Evolutionary conservation across 148 eudicot species (phyloP).

Genomic region (Rhododendron williamsianum): DNA sequence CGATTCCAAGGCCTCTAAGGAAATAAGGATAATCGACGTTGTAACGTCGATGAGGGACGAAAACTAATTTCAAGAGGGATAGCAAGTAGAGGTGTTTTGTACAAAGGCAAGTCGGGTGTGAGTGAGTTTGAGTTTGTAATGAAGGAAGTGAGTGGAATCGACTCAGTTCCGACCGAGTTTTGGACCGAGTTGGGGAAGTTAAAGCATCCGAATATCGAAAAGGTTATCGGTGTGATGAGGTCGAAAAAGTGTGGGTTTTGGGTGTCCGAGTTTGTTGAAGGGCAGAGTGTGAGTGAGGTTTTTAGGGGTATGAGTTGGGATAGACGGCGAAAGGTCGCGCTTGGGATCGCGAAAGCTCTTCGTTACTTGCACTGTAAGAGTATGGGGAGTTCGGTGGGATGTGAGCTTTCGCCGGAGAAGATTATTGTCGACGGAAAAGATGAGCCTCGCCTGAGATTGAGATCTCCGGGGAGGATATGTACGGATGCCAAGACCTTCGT

Average conservation of each 20-base stretch:
- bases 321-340: slow-evolving; percentile 35
- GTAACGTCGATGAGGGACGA: slow-evolving; percentile 25
- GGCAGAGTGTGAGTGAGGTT: slow-evolving; percentile 46
- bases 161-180: slow-evolving; percentile 5
- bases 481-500: slow-evolving; percentile 33
- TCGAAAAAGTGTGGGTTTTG: slow-evolving; percentile 42
- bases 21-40: slow-evolving; percentile 36
- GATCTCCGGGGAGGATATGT: slow-evolving; percentile 25
- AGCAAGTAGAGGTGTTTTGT: slow-evolving; percentile 13
- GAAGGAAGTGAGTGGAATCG: slow-evolving; percentile 23
- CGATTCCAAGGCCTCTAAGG: slow-evolving; percentile 29
- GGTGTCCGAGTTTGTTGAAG: slow-evolving; percentile 49
- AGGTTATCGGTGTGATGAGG: slow-evolving; percentile 39
- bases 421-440: slow-evolving; percentile 40
- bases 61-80: slow-evolving; percentile 16
- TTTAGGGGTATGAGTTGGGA: slow-evolving; percentile 48
- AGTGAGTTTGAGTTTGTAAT: slow-evolving; percentile 28
- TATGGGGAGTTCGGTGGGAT: slow-evolving; percentile 28
- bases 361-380: slow-evolving; percentile 45
- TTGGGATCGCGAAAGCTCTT: slow-evolving; percentile 65
- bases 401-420: slow-evolving; percentile 53
- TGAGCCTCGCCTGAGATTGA: slow-evolving; percentile 48
- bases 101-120: slow-evolving; percentile 25
- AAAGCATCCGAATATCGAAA: slow-evolving; percentile 52
- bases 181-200: slow-evolving; percentile 44